Percentiles rank a stretch among this genome's conserved stretches.
Conservation (phyloP, 768 basidiomycete genomes). For the Albatrellus ellisii region DNA sequence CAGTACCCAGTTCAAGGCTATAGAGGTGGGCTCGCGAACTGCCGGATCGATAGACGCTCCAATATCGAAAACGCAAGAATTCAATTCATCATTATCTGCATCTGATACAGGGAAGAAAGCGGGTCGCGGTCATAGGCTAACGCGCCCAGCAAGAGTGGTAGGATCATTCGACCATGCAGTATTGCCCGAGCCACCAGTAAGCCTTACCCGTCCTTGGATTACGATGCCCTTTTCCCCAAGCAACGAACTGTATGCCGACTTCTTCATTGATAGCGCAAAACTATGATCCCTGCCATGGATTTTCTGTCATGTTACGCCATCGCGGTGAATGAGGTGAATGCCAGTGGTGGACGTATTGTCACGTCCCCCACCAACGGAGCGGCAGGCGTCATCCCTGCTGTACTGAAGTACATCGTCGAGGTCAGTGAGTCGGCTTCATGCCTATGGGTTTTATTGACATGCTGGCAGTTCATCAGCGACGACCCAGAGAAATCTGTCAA, state of each 20-base stretch:
- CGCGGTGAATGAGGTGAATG: conserved; percentile 92
- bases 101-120: neutral
- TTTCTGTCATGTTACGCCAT: conserved; percentile 91
- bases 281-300: conserved; percentile 86
- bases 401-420: conserved; percentile 82
- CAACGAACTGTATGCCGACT: neutral
- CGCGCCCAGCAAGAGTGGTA: conserved; percentile 34
- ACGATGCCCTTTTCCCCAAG: neutral
- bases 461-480: conserved; percentile 67
- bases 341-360: conserved; percentile 85
- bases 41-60: conserved; percentile 13
- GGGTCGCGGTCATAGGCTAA: conserved; percentile 1
- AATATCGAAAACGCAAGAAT: conserved; percentile 13
- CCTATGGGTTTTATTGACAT: neutral
- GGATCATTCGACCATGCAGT: conserved; percentile 74
- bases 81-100: no score
- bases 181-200: conserved; percentile 70
- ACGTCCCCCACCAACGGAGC: conserved; percentile 93
- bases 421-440: conserved; percentile 21
- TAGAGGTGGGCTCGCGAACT: conserved; percentile 20
- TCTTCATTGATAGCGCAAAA: conserved; percentile 42
- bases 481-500: conserved; percentile 79
- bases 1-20: conserved; percentile 23
- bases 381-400: conserved; percentile 86
- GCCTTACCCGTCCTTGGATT: conserved; percentile 17